These are phyloP conservation scores for Hura crepitans DNA, from an alignment of 441 rosid species.

Conservation along the genomic window DNA sequence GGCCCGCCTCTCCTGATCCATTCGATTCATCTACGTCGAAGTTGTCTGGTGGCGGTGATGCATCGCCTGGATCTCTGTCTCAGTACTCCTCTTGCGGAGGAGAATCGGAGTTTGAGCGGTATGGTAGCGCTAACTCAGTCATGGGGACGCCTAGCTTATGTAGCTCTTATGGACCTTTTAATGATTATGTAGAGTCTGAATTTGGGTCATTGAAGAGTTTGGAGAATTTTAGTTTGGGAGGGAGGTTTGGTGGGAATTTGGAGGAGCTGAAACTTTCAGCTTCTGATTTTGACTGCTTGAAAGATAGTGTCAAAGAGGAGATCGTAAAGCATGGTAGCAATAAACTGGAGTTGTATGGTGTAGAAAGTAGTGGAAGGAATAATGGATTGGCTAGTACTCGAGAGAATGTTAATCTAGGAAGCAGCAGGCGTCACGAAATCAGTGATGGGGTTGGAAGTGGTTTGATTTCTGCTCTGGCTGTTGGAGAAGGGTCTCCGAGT, in stretches of 20 bases:
- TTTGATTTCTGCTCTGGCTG: constrained; percentile 1
- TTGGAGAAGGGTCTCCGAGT: constrained; percentile 24
- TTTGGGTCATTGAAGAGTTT: constrained; percentile 49
- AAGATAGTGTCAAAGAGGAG: constrained; percentile 19
- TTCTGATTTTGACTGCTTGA: constrained; percentile 26
- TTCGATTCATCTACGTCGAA: constrained; percentile 30
- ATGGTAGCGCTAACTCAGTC: constrained; percentile 79
- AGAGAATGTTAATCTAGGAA: constrained; percentile 23
- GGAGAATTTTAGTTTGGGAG: constrained; percentile 59
- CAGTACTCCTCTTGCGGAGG: constrained; percentile 79
- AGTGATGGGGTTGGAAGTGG: constrained; percentile 18
- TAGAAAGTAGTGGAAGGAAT: constrained; percentile 7
- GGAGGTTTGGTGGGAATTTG: constrained; percentile 20
- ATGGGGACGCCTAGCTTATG: constrained; percentile 73
- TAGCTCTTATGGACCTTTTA: constrained; percentile 44
- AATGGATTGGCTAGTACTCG: constrained; percentile 2
- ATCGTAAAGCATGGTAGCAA: background rate
- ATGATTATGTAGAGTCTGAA: constrained; percentile 57
- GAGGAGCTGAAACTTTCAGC: constrained; percentile 30
- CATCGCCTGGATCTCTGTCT: constrained; percentile 48
- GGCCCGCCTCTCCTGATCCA: constrained; percentile 43
- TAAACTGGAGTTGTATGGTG: constrained; percentile 7
- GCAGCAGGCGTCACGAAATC: constrained; percentile 5
- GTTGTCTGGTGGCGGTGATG: constrained; percentile 37
- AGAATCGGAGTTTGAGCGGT: constrained; percentile 77